These are phyloP conservation scores for Phoenix roebelenii DNA, from an alignment of 176 grass and related monocot species.

Conservation along the genomic window DNA sequence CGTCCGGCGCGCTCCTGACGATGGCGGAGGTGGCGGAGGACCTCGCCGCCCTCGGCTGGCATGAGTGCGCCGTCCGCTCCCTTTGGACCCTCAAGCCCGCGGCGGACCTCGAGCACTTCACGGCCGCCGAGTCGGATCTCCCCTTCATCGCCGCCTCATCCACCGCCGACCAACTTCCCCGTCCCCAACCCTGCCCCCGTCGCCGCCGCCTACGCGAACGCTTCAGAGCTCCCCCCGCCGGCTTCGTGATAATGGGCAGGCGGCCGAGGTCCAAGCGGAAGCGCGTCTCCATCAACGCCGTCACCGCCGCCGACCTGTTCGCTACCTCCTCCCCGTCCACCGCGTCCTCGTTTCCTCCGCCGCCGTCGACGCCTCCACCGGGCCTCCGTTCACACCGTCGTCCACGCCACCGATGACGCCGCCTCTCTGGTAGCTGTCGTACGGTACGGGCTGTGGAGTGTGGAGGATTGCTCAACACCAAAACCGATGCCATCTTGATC, in stretches of 20 bases:
- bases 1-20: background rate
- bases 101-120: too few species aligned
- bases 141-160: too few species aligned
- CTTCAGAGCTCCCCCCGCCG: slow-evolving; percentile 2
- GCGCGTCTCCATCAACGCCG: slow-evolving; percentile 15
- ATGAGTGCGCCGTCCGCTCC: background rate
- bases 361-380: background rate
- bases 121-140: too few species aligned
- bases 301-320: background rate
- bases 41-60: background rate
- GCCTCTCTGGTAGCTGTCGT: too few species aligned
- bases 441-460: too few species aligned
- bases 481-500: too few species aligned
- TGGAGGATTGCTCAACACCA: too few species aligned
- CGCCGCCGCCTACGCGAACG: too few species aligned
- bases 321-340: too few species aligned
- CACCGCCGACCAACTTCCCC: too few species aligned
- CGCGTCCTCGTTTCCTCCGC: too few species aligned
- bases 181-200: too few species aligned
- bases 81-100: background rate
- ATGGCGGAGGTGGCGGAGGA: slow-evolving; percentile 4
- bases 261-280: slow-evolving; percentile 32
- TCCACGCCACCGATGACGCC: slow-evolving; percentile 3
- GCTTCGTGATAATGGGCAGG: slow-evolving; percentile 28
- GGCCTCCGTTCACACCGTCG: background rate